Evolutionary conservation across 139 green algal species (phyloP).

Genomic region (Chlamydomonas urium): DNA sequence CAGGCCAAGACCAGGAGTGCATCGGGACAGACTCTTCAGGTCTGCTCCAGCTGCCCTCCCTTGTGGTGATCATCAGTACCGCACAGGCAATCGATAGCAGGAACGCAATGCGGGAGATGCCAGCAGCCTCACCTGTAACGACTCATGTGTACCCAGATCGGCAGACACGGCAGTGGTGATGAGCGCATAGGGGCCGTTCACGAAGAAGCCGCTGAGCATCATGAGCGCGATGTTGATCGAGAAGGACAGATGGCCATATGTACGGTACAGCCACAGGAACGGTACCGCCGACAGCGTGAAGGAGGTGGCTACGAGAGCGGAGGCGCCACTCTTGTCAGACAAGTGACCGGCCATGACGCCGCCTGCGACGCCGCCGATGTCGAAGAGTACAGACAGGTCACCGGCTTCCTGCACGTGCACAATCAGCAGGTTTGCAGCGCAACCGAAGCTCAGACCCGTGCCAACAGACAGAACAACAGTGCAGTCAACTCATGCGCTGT

Average conservation of each 20-base stretch:
- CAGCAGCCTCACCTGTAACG: conserved; percentile 55
- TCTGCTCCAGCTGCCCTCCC: no score
- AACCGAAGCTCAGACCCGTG: no score
- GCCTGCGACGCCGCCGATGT: conserved; percentile 83
- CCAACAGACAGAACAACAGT: no score
- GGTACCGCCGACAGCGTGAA: conserved; percentile 85
- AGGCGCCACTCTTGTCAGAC: conserved; percentile 67
- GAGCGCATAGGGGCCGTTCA: conserved; percentile 95
- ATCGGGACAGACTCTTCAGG: no score
- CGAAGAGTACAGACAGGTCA: conserved; percentile 86
- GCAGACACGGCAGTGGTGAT: conserved; percentile 95
- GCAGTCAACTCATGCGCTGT: no score
- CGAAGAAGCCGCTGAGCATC: conserved; percentile 81
- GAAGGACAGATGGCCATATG: conserved; percentile 39
- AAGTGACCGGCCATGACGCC: conserved; percentile 84
- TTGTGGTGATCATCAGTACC: no score
- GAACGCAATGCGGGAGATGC: no score
- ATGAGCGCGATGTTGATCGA: conserved; percentile 81
- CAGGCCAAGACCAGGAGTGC: no score
- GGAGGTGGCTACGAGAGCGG: conserved; percentile 57
- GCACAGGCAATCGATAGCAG: no score
- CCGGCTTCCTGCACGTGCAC: no score
- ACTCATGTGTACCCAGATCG: conserved; percentile 89
- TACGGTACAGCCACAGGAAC: conserved; percentile 76
- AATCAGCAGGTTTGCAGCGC: no score